These are phyloP conservation scores for Cercophora scortea DNA, from an alignment of 495 filamentous ascomycete genomes.

Conservation along the genomic window DNA sequence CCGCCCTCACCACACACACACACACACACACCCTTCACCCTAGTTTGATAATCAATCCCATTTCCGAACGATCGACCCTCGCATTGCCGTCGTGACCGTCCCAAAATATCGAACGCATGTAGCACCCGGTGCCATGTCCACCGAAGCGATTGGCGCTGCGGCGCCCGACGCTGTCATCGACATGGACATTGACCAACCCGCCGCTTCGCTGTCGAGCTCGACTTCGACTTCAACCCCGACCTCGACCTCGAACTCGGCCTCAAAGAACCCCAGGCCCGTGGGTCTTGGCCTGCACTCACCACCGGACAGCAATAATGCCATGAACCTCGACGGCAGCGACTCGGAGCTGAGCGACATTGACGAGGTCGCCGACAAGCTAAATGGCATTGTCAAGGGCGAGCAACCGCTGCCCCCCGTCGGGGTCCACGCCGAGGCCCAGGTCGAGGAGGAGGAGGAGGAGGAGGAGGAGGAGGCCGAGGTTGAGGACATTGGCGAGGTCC, in stretches of 20 bases:
- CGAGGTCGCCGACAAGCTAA: slow-evolving; percentile 26
- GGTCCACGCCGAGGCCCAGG: slow-evolving; percentile 9
- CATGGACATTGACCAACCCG: slow-evolving; percentile 11
- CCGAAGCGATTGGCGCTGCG: slow-evolving; percentile 31
- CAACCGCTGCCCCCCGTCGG: neutral
- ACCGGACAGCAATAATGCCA: slow-evolving; percentile 43
- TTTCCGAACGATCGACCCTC: neutral
- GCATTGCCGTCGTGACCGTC: slow-evolving; percentile 7
- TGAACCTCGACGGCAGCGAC: slow-evolving; percentile 43
- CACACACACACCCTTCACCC: neutral
- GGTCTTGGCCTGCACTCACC: slow-evolving; percentile 36
- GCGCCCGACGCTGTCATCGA: slow-evolving; percentile 21
- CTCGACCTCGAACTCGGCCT: neutral
- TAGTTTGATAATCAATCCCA: neutral
- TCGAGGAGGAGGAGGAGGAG: slow-evolving; percentile 21
- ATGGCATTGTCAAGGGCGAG: slow-evolving; percentile 8
- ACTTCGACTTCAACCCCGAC: neutral
- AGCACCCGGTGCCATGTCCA: slow-evolving; percentile 29
- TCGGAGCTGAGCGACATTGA: slow-evolving; percentile 53
- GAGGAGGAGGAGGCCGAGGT: slow-evolving; percentile 29
- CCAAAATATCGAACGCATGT: slow-evolving; percentile 26
- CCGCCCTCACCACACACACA: neutral
- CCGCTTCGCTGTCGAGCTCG: neutral
- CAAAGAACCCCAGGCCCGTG: slow-evolving; percentile 20
- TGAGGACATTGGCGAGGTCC: slow-evolving; percentile 63